phyloP scores from a whole-genome alignment of 2,329 filamentous ascomycete species.

The Trichoderma sp. region DNA sequence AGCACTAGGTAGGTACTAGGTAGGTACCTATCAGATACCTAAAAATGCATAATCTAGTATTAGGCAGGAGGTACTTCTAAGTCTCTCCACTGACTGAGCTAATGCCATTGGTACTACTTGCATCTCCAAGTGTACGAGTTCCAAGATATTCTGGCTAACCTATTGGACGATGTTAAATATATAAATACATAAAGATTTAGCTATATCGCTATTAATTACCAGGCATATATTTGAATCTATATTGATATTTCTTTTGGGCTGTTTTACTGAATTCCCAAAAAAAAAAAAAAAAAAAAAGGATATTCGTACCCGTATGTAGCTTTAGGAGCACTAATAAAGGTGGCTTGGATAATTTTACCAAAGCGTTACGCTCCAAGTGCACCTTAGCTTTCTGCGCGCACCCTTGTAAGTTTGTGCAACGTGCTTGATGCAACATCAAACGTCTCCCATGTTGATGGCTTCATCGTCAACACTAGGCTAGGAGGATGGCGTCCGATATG shows the following conservation, averaged over 20 bases:
- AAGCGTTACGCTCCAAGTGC: background rate
- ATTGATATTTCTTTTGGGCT: background rate
- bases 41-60: background rate
- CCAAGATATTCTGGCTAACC: no score
- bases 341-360: background rate
- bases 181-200: background rate
- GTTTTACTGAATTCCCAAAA: background rate
- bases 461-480: conserved; percentile 3
- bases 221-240: background rate
- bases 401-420: background rate
- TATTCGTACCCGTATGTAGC: background rate
- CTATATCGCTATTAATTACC: background rate
- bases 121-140: no score
- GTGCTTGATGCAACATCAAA: background rate
- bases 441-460: background rate
- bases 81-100: background rate
- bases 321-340: background rate
- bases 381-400: background rate
- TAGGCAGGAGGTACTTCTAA: background rate
- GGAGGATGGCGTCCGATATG: conserved; percentile 23
- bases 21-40: background rate
- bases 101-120: background rate
- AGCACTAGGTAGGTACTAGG: background rate
- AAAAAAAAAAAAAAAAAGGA: background rate
- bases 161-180: background rate